Evolutionary conservation across 108 stramenopile genomes (phyloP), one percentile per base, ranked within the genome.

Genomic region (Fistulifera pelliculosa): DNA sequence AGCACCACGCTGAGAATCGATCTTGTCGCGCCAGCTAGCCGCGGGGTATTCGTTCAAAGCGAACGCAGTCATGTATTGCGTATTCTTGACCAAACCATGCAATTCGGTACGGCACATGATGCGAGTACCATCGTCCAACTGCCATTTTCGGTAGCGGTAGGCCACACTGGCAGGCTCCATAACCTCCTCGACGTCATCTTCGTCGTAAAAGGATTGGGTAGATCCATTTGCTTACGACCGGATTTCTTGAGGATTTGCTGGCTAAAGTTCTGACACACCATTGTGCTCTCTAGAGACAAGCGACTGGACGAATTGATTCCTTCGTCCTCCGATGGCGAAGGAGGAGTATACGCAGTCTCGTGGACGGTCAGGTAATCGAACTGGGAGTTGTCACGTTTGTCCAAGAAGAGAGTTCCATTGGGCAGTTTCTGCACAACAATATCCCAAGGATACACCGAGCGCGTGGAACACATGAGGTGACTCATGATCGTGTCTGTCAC

Each of bases 171-270:
- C 96, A 0, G 96, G 96, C 66, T 93, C 93, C 77, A 89, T 92
- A 3, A 17, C 44, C 41, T 87, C 94, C 56, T 90, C 92, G 27
- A 76, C 83, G 39, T 94, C 94, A 17, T 98, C 96, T 62, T 88
- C 90, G 67, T 96, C 96, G 69, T 84, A 97, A 78, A 99, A 99
- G 96, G 96, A 61, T 97, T 94, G n/a, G 89, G 85, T 51, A 87
- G 52, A 42, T 74, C 81, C 66, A 93, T 74, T 31, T 67, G 63
- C 56, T 89, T 86, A 47, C 80, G 73, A 39, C 79, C 70, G 40
- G 76, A 56, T 58, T 78, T 76, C 40, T 88, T 77, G 49, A 99
- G 66, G 22, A 94, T 88, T 70, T 99, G 98, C 66, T 99, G 98
- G 21, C 93, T 85, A 66, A 97, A 99, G 66, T 96, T 97, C 61